Evolutionary conservation across 169 alveolate genomes (phyloP).

Genomic region (Babesia ovis): DNA sequence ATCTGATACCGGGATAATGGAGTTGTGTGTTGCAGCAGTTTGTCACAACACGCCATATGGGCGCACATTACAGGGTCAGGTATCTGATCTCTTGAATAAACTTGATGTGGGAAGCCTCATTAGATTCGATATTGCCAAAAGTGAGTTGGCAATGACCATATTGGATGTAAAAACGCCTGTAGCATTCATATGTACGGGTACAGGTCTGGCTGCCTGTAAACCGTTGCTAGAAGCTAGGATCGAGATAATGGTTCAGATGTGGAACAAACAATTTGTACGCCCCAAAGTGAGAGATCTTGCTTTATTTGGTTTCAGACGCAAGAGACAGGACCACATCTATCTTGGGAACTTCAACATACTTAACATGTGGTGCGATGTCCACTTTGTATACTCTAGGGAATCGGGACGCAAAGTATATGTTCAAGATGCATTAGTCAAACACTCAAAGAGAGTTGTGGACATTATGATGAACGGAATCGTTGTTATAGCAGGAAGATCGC

Average conservation of each 20-base stretch:
- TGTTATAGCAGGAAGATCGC: constrained; percentile 62
- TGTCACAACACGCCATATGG: constrained; percentile 35
- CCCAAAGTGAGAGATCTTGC: constrained; percentile 54
- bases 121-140: constrained; percentile 1
- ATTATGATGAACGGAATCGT: constrained; percentile 44
- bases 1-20: constrained; percentile 32
- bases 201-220: constrained; percentile 58
- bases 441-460: constrained; percentile 19
- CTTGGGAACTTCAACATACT: constrained; percentile 25
- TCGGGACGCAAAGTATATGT: constrained; percentile 48
- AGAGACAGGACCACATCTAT: constrained; percentile 51
- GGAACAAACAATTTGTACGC: constrained; percentile 19
- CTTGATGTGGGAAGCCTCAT: constrained; percentile 5
- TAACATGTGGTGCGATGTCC: constrained; percentile 36
- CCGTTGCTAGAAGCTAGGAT: constrained; percentile 48
- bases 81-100: constrained; percentile 27
- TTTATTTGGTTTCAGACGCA: constrained; percentile 55
- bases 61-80: constrained; percentile 43
- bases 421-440: constrained; percentile 36
- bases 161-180: constrained; percentile 41
- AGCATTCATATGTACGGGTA: constrained; percentile 61
- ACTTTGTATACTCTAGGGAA: constrained; percentile 59
- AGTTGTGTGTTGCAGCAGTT: constrained; percentile 41
- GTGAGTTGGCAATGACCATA: constrained; percentile 1
- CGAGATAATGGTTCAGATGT: background rate